A percentile compares a stretch with the other conserved stretches of the same genome.
These are phyloP conservation scores for Polygonum maritimum DNA, from an alignment of 148 eudicot genomes.

Conservation along the genomic window DNA sequence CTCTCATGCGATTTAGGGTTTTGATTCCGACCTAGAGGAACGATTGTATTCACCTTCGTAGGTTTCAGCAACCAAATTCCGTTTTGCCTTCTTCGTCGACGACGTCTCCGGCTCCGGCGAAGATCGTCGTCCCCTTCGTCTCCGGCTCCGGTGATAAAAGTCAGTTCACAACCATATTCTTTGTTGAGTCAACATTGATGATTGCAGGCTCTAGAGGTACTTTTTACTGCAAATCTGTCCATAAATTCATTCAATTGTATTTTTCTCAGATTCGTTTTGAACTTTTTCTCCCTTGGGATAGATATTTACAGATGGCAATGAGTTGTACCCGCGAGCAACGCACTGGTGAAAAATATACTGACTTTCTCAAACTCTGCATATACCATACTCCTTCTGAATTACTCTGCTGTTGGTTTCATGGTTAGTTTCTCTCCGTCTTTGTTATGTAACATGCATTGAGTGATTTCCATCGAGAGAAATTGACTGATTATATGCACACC, in stretches of 20 bases:
- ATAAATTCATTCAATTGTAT: not conserved
- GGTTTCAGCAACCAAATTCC: too few relatives aligned
- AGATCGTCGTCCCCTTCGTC: too few relatives aligned
- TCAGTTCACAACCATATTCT: too few relatives aligned
- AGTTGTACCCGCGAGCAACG: constrained; percentile 32
- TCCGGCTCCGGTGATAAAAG: too few relatives aligned
- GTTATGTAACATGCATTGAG: not conserved
- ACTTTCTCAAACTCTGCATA: constrained; percentile 54
- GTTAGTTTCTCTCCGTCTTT: constrained; percentile 28
- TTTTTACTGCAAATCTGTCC: not conserved
- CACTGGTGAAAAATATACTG: constrained; percentile 33
- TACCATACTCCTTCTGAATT: constrained; percentile 66
- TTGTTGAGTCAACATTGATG: constrained; percentile 91
- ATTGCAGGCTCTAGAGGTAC: constrained; percentile 96
- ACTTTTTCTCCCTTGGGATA: constrained; percentile 25
- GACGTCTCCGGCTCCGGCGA: too few relatives aligned
- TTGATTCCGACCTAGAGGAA: too few relatives aligned
- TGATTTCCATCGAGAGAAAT: not conserved
- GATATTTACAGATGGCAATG: constrained; percentile 90
- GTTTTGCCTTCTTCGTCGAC: too few relatives aligned
- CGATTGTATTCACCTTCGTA: too few relatives aligned
- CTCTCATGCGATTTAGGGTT: too few relatives aligned
- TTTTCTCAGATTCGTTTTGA: constrained; percentile 1
- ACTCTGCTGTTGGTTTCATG: constrained; percentile 80
- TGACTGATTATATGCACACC: not conserved